Evolutionary conservation across 257 asterid genomes (phyloP).

Genomic region (Gentiana straminea): DNA sequence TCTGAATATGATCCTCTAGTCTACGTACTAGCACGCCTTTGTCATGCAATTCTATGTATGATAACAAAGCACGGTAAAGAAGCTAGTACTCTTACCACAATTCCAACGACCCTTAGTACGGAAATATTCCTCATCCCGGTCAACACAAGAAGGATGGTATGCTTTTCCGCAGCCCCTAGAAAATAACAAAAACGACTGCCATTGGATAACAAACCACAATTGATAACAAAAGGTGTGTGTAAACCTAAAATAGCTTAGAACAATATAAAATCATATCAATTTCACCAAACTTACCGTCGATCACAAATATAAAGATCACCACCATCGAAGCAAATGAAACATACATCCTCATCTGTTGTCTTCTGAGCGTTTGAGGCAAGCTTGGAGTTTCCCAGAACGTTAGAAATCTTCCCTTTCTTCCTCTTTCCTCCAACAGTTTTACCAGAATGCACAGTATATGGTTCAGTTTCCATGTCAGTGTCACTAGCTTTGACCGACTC

Average conservation of each 20-base stretch:
- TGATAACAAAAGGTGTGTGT: background rate
- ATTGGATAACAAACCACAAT: constrained; percentile 6
- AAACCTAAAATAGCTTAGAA: background rate
- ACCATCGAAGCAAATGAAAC: constrained; percentile 98
- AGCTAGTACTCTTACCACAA: constrained; percentile 50
- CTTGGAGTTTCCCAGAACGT: constrained; percentile 35
- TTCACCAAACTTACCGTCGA: constrained; percentile 49
- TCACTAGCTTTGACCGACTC: constrained; percentile 53
- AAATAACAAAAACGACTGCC: constrained; percentile 14
- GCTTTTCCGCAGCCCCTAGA: constrained; percentile 95
- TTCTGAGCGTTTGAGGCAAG: constrained; percentile 38
- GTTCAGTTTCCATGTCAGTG: constrained; percentile 74
- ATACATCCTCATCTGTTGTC: constrained; percentile 71
- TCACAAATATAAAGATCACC: constrained; percentile 89
- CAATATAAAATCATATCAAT: background rate
- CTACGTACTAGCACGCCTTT: too few species aligned
- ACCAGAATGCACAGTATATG: constrained; percentile 47
- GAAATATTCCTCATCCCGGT: constrained; percentile 88
- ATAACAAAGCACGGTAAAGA: background rate
- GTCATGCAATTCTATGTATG: too few species aligned
- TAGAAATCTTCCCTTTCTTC: constrained; percentile 55
- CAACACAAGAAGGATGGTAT: constrained; percentile 87
- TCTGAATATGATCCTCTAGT: too few species aligned
- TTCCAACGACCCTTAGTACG: constrained; percentile 91
- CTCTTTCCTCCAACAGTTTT: constrained; percentile 55